Conservation (phyloP, 805 yeast genomes). For the Yarrowia osloensis region DNA sequence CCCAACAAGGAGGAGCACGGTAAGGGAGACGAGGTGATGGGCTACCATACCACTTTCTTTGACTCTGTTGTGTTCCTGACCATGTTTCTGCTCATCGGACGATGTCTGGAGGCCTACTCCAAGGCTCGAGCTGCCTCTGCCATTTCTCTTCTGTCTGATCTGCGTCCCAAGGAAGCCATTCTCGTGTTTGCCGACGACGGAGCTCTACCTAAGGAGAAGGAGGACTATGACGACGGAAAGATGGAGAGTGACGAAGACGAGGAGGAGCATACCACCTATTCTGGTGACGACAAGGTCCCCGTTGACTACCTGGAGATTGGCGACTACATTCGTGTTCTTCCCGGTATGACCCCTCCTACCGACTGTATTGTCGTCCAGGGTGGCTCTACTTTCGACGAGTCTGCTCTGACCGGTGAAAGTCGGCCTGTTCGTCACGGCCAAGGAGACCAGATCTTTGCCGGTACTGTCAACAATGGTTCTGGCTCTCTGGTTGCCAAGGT, state of each 20-base stretch:
- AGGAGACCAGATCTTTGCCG: slow-evolving; percentile 73
- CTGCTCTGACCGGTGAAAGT: slow-evolving; percentile 85
- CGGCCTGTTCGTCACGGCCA: slow-evolving; percentile 55
- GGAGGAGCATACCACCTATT: neutral
- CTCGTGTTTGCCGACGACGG: slow-evolving; percentile 39
- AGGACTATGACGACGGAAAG: neutral
- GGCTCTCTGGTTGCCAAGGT: slow-evolving; percentile 56
- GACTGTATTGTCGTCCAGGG: slow-evolving; percentile 76
- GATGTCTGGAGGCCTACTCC: slow-evolving; percentile 65
- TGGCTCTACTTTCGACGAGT: slow-evolving; percentile 79
- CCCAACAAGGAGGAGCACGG: slow-evolving; percentile 2
- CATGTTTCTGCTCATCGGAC: slow-evolving; percentile 69
- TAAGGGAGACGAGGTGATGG: slow-evolving; percentile 20
- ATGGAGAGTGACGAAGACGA: neutral
- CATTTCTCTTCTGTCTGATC: slow-evolving; percentile 52
- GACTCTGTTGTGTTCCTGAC: slow-evolving; percentile 79
- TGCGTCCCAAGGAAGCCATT: slow-evolving; percentile 55
- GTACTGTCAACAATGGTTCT: slow-evolving; percentile 67
- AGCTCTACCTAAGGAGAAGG: neutral
- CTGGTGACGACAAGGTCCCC: slow-evolving; percentile 33
- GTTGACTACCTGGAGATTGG: slow-evolving; percentile 72
- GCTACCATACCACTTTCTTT: slow-evolving; percentile 64
- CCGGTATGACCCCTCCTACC: slow-evolving; percentile 60
- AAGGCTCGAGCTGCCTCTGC: slow-evolving; percentile 70
- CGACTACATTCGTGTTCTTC: slow-evolving; percentile 58